Conservation (phyloP, 371 early-diverging fungal species). For the Umbelopsis sp. region DNA sequence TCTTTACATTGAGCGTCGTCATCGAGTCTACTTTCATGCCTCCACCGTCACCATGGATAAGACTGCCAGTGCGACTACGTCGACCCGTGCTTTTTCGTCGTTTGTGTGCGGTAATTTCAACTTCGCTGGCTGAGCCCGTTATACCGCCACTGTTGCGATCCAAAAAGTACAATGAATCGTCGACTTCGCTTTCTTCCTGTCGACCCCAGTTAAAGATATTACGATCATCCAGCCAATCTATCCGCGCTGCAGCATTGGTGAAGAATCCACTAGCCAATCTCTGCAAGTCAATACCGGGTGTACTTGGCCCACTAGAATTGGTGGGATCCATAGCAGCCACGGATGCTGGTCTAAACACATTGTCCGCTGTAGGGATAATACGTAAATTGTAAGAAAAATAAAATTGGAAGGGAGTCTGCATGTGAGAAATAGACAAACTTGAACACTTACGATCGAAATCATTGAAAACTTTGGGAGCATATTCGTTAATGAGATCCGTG, state of each 20-base stretch:
- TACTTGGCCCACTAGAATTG: slow-evolving; percentile 31
- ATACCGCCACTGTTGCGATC: slow-evolving; percentile 40
- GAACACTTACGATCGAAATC: slow-evolving; percentile 66
- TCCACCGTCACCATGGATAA: slow-evolving; percentile 34
- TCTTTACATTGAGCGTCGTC: slow-evolving; percentile 37
- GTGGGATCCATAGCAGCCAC: slow-evolving; percentile 34
- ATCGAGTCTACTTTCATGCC: slow-evolving; percentile 47
- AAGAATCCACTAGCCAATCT: slow-evolving; percentile 39
- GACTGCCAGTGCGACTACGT: slow-evolving; percentile 46
- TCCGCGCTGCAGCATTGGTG: slow-evolving; percentile 34
- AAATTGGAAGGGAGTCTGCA: background rate
- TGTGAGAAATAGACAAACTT: background rate
- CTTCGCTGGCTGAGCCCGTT: slow-evolving; percentile 31
- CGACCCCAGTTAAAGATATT: slow-evolving; percentile 65
- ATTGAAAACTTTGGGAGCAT: slow-evolving; percentile 85
- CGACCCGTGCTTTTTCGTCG: slow-evolving; percentile 18
- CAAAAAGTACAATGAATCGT: slow-evolving; percentile 55
- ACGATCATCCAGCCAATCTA: slow-evolving; percentile 56
- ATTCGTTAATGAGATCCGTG: slow-evolving; percentile 80
- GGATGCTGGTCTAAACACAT: slow-evolving; percentile 31
- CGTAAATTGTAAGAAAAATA: background rate
- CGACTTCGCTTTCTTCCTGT: slow-evolving; percentile 47
- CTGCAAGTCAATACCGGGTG: slow-evolving; percentile 6
- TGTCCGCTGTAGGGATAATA: background rate
- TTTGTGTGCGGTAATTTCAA: slow-evolving; percentile 22